Percentiles rank a stretch among this genome's conserved stretches.
phyloP scores from a whole-genome alignment of 2,329 filamentous ascomycete species.

The Diaporthe humulicola region DNA sequence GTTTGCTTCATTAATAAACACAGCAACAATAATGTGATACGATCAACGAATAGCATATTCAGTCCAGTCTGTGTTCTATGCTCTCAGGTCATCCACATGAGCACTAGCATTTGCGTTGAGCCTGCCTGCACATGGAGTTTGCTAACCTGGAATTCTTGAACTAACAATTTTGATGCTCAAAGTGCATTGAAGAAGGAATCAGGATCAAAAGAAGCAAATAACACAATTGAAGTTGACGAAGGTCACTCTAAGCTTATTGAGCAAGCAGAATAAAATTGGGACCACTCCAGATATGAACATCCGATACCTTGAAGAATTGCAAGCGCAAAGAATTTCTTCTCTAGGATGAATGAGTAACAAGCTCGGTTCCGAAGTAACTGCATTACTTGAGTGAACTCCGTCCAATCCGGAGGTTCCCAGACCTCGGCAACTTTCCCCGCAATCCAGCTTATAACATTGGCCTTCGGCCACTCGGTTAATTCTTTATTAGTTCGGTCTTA shows the following conservation, averaged over 20 bases:
- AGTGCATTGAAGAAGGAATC: not conserved
- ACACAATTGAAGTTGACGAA: not conserved
- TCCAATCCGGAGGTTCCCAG: not conserved
- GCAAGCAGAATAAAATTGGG: not conserved
- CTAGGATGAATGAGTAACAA: not conserved
- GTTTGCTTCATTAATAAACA: not conserved
- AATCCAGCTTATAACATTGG: not conserved
- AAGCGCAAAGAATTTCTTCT: not conserved
- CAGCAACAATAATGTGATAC: not conserved
- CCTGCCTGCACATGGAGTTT: not conserved
- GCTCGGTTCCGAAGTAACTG: not conserved
- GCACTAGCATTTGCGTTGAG: not conserved
- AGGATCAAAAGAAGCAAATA: not conserved
- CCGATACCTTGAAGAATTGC: not conserved
- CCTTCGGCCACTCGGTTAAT: no score
- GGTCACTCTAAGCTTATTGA: not conserved
- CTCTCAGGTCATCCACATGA: not conserved
- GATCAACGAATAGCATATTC: not conserved
- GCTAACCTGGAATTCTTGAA: not conserved
- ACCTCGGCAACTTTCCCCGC: conserved; percentile 31
- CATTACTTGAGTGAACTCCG: no score
- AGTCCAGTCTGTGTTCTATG: not conserved
- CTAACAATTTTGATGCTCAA: not conserved
- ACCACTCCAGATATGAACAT: not conserved
- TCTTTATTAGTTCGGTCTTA: no score